Evolutionary conservation across 768 basidiomycete species (phyloP).

Genomic region (Chalciporus pseudorubinellus): DNA sequence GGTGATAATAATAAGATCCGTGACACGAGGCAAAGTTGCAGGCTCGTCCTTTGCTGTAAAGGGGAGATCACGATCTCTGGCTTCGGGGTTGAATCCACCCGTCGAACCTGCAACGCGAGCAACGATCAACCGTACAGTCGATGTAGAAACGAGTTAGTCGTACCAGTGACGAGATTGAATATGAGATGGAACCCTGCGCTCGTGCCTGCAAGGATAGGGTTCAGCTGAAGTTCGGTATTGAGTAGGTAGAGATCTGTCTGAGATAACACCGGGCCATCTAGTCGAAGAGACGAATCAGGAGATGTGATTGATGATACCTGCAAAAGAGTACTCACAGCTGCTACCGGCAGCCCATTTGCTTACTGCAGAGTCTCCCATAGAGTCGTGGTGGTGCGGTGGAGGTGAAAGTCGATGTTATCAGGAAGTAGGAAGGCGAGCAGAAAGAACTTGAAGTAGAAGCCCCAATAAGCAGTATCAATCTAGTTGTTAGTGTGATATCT

Average conservation of each 20-base stretch:
- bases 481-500: background rate
- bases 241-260: slow-evolving; percentile 84
- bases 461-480: slow-evolving; percentile 1
- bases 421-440: background rate
- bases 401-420: background rate
- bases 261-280: slow-evolving; percentile 77
- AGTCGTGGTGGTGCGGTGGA: slow-evolving; percentile 5
- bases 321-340: slow-evolving; percentile 30
- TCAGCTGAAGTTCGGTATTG: slow-evolving; percentile 61
- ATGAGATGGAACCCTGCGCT: slow-evolving; percentile 55
- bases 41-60: slow-evolving; percentile 57
- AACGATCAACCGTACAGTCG: background rate
- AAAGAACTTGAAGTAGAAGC: background rate
- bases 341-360: slow-evolving; percentile 36
- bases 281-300: background rate
- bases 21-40: slow-evolving; percentile 65
- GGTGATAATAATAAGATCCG: slow-evolving; percentile 57
- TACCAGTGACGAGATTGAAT: slow-evolving; percentile 71
- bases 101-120: slow-evolving; percentile 45
- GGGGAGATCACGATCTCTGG: slow-evolving; percentile 57
- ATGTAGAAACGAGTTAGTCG: slow-evolving; percentile 2
- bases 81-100: slow-evolving; percentile 58
- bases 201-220: slow-evolving; percentile 66
- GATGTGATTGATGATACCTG: background rate
- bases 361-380: slow-evolving; percentile 30